Percentiles rank a stretch among this genome's conserved stretches.
These are phyloP conservation scores for Botryosphaeria agaves DNA, from an alignment of 2,329 filamentous ascomycete species.

Conservation along the genomic window DNA sequence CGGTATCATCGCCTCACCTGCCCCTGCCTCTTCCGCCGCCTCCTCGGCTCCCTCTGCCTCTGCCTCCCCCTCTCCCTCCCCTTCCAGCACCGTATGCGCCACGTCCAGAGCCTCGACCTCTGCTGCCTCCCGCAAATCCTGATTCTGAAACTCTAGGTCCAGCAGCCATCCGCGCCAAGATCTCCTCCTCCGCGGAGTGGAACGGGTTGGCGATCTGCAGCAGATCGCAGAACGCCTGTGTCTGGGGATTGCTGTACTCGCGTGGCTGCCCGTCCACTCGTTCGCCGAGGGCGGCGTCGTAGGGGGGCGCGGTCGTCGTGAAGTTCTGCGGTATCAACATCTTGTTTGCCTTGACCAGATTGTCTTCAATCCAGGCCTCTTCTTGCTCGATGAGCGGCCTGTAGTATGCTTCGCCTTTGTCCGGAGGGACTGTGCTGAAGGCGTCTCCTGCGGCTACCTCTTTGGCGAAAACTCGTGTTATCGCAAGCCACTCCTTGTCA, in stretches of 20 bases:
- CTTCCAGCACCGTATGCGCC: neutral
- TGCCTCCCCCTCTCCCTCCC: neutral
- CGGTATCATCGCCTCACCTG: neutral
- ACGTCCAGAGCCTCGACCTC: neutral
- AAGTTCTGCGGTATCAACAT: constrained; percentile 68
- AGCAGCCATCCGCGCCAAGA: constrained; percentile 35
- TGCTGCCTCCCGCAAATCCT: neutral
- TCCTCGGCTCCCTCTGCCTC: neutral
- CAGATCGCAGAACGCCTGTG: constrained; percentile 60
- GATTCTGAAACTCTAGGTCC: constrained; percentile 33
- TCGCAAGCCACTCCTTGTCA: constrained; percentile 90
- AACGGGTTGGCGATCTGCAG: constrained; percentile 63
- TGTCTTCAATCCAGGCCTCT: constrained; percentile 61
- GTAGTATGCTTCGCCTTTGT: constrained; percentile 56
- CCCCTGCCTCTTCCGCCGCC: neutral
- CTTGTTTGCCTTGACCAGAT: constrained; percentile 46
- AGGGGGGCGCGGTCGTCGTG: constrained; percentile 52
- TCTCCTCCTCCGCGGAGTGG: constrained; percentile 55
- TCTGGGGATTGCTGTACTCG: constrained; percentile 83
- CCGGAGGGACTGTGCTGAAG: constrained; percentile 31
- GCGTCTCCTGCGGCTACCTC: constrained; percentile 45
- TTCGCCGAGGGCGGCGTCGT: constrained; percentile 40
- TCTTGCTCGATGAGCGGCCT: constrained; percentile 48
- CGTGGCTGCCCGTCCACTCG: constrained; percentile 44
- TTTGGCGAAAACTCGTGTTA: constrained; percentile 63